phyloP scores from a whole-genome alignment of 1,284 basidiomycete species.

The Marasmius fiardii region DNA sequence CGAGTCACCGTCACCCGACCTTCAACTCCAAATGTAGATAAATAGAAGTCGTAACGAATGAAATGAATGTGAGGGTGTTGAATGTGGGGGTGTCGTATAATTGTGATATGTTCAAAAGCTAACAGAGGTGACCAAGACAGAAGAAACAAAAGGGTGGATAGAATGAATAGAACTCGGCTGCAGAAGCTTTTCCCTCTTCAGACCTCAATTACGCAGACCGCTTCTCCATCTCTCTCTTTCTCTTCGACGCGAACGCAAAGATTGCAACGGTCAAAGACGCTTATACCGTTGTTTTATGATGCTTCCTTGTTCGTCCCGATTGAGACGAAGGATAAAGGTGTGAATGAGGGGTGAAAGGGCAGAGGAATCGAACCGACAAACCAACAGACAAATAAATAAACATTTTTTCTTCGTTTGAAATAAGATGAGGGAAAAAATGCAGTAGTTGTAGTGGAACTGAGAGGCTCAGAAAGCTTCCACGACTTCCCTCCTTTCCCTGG shows the following conservation, averaged over 20 bases:
- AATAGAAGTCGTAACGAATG: background rate
- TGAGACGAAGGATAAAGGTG: background rate
- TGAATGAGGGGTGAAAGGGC: background rate
- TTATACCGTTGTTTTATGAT: background rate
- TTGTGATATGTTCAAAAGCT: background rate
- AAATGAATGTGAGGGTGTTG: background rate
- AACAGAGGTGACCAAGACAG: background rate
- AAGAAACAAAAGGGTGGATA: background rate
- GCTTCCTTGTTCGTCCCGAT: background rate
- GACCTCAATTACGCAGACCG: background rate
- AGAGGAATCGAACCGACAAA: background rate
- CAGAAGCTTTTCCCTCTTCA: background rate
- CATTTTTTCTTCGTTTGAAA: background rate
- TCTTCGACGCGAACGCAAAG: background rate
- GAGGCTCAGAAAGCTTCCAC: slow-evolving; percentile 56
- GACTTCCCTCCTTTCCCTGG: slow-evolving; percentile 68
- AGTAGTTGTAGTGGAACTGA: background rate
- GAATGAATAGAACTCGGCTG: background rate
- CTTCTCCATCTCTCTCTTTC: background rate
- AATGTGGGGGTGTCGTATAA: background rate
- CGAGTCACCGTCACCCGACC: background rate
- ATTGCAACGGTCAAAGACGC: background rate
- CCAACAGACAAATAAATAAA: background rate
- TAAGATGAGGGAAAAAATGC: background rate
- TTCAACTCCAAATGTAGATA: background rate